phyloP scores from a whole-genome alignment of 2,329 filamentous ascomycete genomes.

The Sporothrix schenckii region DNA sequence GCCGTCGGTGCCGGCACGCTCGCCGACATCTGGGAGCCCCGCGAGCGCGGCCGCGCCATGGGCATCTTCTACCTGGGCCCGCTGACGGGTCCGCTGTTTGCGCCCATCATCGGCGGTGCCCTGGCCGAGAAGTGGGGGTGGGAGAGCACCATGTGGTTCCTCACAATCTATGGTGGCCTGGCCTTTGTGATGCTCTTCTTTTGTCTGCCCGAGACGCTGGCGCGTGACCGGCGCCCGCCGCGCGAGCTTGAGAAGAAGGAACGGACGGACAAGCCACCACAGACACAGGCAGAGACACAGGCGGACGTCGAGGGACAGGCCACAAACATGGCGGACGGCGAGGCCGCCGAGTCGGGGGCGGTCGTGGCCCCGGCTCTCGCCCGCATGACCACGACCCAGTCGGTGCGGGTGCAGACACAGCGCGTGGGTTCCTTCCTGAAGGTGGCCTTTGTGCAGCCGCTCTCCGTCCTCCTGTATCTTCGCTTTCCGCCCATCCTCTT shows the following conservation, averaged over 20 bases:
- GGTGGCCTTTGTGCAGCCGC: conserved; percentile 69
- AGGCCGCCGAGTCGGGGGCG: background rate
- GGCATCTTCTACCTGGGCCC: conserved; percentile 80
- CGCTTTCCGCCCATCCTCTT: conserved; percentile 73
- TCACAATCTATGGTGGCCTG: conserved; percentile 68
- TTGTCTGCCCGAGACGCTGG: conserved; percentile 67
- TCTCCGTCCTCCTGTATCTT: conserved; percentile 70
- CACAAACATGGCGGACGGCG: background rate
- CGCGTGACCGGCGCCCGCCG: conserved; percentile 37
- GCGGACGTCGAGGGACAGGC: background rate
- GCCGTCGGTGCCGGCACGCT: conserved; percentile 83
- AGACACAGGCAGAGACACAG: background rate
- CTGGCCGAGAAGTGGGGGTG: conserved; percentile 71
- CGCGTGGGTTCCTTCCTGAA: conserved; percentile 58
- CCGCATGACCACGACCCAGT: conserved; percentile 61
- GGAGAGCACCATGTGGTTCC: conserved; percentile 78
- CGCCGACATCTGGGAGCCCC: conserved; percentile 75
- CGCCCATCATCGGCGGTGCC: conserved; percentile 75
- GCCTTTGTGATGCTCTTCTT: conserved; percentile 61
- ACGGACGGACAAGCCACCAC: background rate
- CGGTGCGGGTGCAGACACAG: conserved; percentile 60
- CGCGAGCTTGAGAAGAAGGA: conserved; percentile 1
- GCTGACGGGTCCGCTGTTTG: conserved; percentile 71
- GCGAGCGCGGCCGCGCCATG: conserved; percentile 77
- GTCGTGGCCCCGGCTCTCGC: conserved; percentile 40